Base-by-base conservation (phyloP, 2,329 filamentous ascomycete genomes). In the Fusarium sp. region DNA sequence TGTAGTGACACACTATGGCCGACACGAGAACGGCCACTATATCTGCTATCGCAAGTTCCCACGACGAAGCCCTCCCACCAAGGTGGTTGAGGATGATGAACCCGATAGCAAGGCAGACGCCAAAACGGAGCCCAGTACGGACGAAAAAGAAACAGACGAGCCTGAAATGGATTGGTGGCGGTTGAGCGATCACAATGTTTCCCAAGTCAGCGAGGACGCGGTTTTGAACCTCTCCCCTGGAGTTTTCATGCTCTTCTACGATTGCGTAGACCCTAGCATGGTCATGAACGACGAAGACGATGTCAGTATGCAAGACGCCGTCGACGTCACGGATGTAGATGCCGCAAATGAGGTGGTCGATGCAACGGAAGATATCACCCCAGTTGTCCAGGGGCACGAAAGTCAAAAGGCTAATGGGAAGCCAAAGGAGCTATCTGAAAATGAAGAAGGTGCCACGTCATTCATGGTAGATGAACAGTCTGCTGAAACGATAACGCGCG, bases 191-290 rank as follows among this genome's bases (percentile, higher is more conserved):
- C 93, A 97, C 64, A 90, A 91, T 67, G 94, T 98, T 10, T 88
- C 85, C 65, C 85, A 88, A 69, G 91, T 94, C 25, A 87, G 87
- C 21, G 93, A 97, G 77, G 85, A 90, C 13, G 86, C 87, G 28
- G 92, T 97, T 1, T 82, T 96, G 52, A 85, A 84, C 4, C 91
- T 97, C 72, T 90, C 90, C 0, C 77, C 79, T 0, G 93, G 93
- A 3, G 95, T 94, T 1, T 98, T 98, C 77, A 98, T 99, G 95
- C 86, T 98, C 2, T 98, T 98, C 78, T 99, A 98, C 78, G 95
- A 99, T 77, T 88, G 88, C 48, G 82, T 91, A 25, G 89, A 91
- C 60, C 79, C 84, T 1, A 81, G 78, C 39, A 82, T 83, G 28
- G 77, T 90, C 21, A 77, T 84, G 12, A 74, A 78, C 25, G 72